Evolutionary conservation across 78 protist genomes (phyloP).

Genomic region (Goniomonas avonlea): DNA sequence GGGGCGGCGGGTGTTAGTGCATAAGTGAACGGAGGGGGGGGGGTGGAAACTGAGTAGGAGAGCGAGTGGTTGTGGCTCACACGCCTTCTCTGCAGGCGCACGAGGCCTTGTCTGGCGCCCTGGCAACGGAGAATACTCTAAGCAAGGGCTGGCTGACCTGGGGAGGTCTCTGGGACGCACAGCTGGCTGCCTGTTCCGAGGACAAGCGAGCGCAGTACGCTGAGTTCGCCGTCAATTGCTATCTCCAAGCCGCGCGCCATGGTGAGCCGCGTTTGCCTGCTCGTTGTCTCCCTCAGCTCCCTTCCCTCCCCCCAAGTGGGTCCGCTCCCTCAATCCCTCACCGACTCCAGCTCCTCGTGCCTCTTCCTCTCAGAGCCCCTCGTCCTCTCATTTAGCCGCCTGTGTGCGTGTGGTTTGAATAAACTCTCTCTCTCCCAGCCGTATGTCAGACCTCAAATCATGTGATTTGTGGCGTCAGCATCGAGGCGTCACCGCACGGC

Average conservation of each 20-base stretch:
- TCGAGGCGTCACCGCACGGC: too few species aligned
- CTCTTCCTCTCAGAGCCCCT: too few species aligned
- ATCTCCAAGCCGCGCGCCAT: neutral
- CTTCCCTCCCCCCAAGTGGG: neutral
- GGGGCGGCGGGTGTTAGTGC: neutral
- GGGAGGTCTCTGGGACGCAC: conserved; percentile 14
- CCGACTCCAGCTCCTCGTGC: too few species aligned
- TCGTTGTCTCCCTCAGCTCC: neutral
- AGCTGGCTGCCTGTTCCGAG: neutral
- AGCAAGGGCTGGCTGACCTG: conserved; percentile 27
- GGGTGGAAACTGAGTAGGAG: neutral
- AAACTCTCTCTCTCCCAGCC: too few species aligned
- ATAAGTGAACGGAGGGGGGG: neutral
- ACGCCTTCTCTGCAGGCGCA: too few species aligned
- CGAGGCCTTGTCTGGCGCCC: conserved; percentile 1
- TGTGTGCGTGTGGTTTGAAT: too few species aligned
- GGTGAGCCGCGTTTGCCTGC: neutral
- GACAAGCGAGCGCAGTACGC: neutral
- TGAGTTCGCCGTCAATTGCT: conserved; percentile 28
- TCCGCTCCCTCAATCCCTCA: neutral
- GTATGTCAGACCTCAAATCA: too few species aligned
- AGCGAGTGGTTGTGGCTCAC: too few species aligned
- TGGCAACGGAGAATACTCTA: neutral
- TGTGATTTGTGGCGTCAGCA: too few species aligned
- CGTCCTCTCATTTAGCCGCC: too few species aligned